Evolutionary conservation across 257 asterid species (phyloP).

Genomic region (Plantago major): DNA sequence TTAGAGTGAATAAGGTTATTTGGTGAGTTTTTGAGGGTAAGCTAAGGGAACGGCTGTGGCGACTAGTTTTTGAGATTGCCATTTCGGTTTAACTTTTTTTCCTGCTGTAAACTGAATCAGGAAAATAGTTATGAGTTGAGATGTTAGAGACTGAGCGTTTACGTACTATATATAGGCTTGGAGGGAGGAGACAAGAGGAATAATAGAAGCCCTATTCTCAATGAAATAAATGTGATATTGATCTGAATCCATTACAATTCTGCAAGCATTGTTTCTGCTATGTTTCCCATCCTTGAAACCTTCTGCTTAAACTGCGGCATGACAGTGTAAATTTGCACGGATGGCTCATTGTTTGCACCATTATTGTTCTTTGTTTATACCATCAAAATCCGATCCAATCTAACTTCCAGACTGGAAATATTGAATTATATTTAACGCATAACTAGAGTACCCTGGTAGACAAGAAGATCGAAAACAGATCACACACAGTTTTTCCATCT

Average conservation of each 20-base stretch:
- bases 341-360: background rate
- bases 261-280: conserved; percentile 1
- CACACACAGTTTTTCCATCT: too few species aligned
- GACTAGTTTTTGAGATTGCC: conserved; percentile 36
- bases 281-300: conserved; percentile 13
- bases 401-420: too few species aligned
- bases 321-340: background rate
- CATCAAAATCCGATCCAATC: too few species aligned
- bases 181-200: conserved; percentile 17
- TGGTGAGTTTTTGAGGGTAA: too few species aligned
- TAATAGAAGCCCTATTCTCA: background rate
- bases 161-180: background rate
- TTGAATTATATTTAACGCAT: too few species aligned
- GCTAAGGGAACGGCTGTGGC: too few species aligned
- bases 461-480: too few species aligned
- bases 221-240: conserved; percentile 7
- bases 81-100: background rate
- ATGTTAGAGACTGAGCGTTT: background rate
- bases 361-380: background rate
- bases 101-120: conserved; percentile 8
- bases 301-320: background rate
- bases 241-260: conserved; percentile 15
- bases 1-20: too few species aligned
- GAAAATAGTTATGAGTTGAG: conserved; percentile 1
- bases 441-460: too few species aligned